Evolutionary conservation across 306 rosid genomes (phyloP).

Genomic region (Pterocarpus macrocarpus): DNA sequence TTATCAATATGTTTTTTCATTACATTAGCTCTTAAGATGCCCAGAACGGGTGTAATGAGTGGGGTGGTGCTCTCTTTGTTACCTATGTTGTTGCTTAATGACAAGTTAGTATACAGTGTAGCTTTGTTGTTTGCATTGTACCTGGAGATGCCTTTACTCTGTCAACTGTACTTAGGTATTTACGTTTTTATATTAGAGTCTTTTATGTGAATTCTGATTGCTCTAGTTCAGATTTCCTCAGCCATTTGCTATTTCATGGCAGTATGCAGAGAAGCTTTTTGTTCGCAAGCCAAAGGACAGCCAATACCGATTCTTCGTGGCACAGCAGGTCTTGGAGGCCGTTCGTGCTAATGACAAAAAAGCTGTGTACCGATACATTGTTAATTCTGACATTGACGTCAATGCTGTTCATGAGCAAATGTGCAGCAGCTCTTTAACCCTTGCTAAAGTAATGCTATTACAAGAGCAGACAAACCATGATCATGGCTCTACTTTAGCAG

Average conservation of each 20-base stretch:
- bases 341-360: slow-evolving; percentile 94
- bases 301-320: slow-evolving; percentile 74
- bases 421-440: slow-evolving; percentile 75
- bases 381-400: slow-evolving; percentile 83
- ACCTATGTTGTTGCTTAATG: neutral
- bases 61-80: neutral
- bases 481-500: slow-evolving; percentile 57
- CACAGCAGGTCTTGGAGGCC: slow-evolving; percentile 93
- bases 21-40: neutral
- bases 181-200: slow-evolving; percentile 5
- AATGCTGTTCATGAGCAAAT: slow-evolving; percentile 77
- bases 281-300: slow-evolving; percentile 83
- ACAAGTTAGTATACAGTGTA: neutral
- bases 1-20: neutral
- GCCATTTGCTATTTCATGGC: slow-evolving; percentile 49
- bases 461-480: slow-evolving; percentile 80
- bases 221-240: slow-evolving; percentile 23
- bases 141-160: slow-evolving; percentile 26
- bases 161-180: neutral
- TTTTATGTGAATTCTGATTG: slow-evolving; percentile 29
- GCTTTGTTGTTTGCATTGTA: slow-evolving; percentile 7
- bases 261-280: slow-evolving; percentile 96
- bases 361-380: slow-evolving; percentile 90
- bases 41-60: neutral
- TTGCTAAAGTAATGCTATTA: slow-evolving; percentile 90